These are phyloP conservation scores for Aphanomyces stellatus DNA, from an alignment of 352 stramenopile genomes.

Conservation along the genomic window DNA sequence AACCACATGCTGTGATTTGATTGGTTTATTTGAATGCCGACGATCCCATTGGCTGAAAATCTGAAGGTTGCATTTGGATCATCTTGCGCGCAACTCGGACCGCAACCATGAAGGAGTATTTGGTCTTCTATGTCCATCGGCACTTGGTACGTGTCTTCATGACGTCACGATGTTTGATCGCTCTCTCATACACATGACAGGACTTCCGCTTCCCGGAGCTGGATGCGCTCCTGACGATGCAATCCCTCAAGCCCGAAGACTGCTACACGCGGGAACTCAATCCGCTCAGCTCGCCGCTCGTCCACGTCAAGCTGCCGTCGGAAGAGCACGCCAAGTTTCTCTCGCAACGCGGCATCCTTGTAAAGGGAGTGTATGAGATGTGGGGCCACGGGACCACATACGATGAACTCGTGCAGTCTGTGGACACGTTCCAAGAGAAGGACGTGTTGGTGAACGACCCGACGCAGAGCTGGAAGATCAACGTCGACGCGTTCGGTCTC, in stretches of 20 bases:
- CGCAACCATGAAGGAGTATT: constrained; percentile 45
- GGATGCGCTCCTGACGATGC: constrained; percentile 59
- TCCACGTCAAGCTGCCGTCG: constrained; percentile 52
- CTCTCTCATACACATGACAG: too few relatives aligned
- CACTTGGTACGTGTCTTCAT: constrained; percentile 43
- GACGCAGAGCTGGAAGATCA: constrained; percentile 60
- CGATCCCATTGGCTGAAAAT: too few relatives aligned
- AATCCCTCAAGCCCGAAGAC: constrained; percentile 31
- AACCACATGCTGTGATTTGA: too few relatives aligned
- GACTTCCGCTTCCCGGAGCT: constrained; percentile 77
- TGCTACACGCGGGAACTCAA: constrained; percentile 29
- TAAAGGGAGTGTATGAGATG: constrained; percentile 78
- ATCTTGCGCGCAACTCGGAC: too few relatives aligned
- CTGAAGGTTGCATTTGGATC: too few relatives aligned
- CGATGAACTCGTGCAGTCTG: constrained; percentile 36
- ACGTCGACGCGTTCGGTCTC: constrained; percentile 66
- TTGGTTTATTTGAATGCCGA: too few relatives aligned
- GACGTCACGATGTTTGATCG: too few relatives aligned
- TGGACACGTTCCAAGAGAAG: constrained; percentile 37
- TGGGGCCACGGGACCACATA: constrained; percentile 51
- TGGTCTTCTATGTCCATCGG: constrained; percentile 76
- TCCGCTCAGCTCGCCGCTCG: constrained; percentile 47
- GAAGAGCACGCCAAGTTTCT: constrained; percentile 61
- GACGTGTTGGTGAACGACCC: constrained; percentile 35
- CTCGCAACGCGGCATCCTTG: constrained; percentile 62